phyloP scores from a whole-genome alignment of 1,284 basidiomycete genomes.

The Leccinum griseonigrum region DNA sequence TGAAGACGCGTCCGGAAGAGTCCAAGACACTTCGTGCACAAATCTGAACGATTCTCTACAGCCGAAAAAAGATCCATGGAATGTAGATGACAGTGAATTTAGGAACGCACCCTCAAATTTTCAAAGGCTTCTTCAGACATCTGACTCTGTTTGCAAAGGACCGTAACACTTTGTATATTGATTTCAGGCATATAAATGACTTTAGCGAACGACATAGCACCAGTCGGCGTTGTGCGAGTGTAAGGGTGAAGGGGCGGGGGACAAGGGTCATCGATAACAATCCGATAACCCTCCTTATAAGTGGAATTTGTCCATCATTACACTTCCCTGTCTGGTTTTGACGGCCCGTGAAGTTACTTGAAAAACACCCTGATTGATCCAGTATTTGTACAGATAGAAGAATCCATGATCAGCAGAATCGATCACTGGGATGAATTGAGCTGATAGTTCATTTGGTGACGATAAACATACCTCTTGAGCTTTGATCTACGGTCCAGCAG shows the following conservation, averaged over 20 bases:
- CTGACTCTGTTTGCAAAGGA: background rate
- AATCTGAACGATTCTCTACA: constrained; percentile 3
- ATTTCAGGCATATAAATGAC: constrained; percentile 9
- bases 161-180: background rate
- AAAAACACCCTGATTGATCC: constrained; percentile 1
- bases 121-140: constrained; percentile 2
- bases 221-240: background rate
- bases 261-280: background rate
- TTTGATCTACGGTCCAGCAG: constrained; percentile 87
- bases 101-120: constrained; percentile 12
- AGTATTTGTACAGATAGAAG: constrained; percentile 12
- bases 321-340: constrained; percentile 10
- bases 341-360: background rate
- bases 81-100: background rate
- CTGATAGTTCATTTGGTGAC: background rate
- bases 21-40: constrained; percentile 4
- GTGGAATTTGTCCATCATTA: constrained; percentile 3
- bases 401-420: constrained; percentile 51
- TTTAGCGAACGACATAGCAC: background rate
- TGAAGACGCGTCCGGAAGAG: background rate
- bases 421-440: constrained; percentile 44
- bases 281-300: background rate
- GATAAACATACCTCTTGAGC: constrained; percentile 77
- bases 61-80: background rate
- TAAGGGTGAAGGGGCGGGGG: background rate